Conservation (phyloP, 225 moss, liverwort and hornwort species). For the Polytrichum commune region DNA sequence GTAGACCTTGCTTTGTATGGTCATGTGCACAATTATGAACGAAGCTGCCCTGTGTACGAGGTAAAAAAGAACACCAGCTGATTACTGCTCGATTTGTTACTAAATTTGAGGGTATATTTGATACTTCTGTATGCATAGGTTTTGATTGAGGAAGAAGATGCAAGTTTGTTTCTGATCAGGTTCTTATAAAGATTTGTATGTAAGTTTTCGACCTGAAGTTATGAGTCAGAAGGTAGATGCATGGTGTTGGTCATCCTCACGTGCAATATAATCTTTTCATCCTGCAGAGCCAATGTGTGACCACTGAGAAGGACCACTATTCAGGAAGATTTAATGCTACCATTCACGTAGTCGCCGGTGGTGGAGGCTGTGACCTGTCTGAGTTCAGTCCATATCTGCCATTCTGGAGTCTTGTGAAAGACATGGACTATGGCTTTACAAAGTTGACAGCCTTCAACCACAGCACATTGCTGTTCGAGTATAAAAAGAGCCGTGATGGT, state of each 20-base stretch:
- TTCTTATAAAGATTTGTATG: no score
- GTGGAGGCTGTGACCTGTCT: slow-evolving; percentile 39
- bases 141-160: no score
- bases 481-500: slow-evolving; percentile 38
- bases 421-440: slow-evolving; percentile 47
- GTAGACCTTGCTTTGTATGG: slow-evolving; percentile 73
- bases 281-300: slow-evolving; percentile 46
- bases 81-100: no score
- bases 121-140: no score
- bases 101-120: no score
- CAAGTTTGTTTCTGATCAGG: no score
- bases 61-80: slow-evolving; percentile 22
- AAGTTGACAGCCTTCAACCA: slow-evolving; percentile 60
- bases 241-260: no score
- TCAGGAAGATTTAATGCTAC: slow-evolving; percentile 70
- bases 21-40: slow-evolving; percentile 75
- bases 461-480: slow-evolving; percentile 40
- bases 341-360: slow-evolving; percentile 60
- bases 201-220: no score
- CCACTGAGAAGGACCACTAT: slow-evolving; percentile 45
- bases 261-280: not conserved
- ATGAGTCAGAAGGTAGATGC: no score
- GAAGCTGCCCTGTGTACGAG: slow-evolving; percentile 68
- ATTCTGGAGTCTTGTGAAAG: slow-evolving; percentile 61
- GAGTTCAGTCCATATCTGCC: slow-evolving; percentile 30